phyloP scores from a whole-genome alignment of 805 yeast species.

The Jamesozyma gamospora region DNA sequence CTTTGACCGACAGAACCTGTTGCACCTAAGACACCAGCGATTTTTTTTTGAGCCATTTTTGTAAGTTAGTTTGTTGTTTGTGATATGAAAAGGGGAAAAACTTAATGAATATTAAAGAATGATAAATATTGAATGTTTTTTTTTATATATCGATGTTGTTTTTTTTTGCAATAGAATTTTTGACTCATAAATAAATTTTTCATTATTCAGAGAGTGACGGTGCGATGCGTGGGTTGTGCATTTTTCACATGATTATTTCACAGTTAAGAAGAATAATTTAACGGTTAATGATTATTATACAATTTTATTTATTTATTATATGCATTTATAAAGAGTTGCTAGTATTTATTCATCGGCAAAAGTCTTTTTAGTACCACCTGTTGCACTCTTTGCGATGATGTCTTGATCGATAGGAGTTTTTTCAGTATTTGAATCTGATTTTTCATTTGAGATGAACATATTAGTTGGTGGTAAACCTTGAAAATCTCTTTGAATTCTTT shows the following conservation, averaged over 20 bases:
- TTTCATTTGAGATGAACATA: constrained; percentile 3
- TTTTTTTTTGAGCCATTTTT: constrained; percentile 20
- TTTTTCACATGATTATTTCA: no score
- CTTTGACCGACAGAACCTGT: constrained; percentile 98
- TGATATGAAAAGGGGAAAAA: background rate
- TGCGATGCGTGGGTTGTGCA: no score
- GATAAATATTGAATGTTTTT: no score
- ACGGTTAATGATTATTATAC: no score
- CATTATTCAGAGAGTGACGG: no score
- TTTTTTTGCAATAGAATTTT: no score
- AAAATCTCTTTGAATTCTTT: constrained; percentile 65
- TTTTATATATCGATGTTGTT: no score
- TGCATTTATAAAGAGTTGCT: no score
- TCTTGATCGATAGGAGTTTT: constrained; percentile 2
- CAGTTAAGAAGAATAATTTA: no score
- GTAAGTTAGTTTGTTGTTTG: background rate
- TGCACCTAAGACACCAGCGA: constrained; percentile 89
- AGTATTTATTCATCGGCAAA: constrained; percentile 20
- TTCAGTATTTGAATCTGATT: background rate
- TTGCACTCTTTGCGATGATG: constrained; percentile 13
- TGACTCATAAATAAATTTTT: no score
- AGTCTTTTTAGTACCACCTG: constrained; percentile 24
- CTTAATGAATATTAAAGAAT: background rate
- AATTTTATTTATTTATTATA: no score
- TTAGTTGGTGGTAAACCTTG: constrained; percentile 65